Base-by-base conservation (phyloP, 2,329 filamentous ascomycete species). In the Penicillium aurantiogriseum region DNA sequence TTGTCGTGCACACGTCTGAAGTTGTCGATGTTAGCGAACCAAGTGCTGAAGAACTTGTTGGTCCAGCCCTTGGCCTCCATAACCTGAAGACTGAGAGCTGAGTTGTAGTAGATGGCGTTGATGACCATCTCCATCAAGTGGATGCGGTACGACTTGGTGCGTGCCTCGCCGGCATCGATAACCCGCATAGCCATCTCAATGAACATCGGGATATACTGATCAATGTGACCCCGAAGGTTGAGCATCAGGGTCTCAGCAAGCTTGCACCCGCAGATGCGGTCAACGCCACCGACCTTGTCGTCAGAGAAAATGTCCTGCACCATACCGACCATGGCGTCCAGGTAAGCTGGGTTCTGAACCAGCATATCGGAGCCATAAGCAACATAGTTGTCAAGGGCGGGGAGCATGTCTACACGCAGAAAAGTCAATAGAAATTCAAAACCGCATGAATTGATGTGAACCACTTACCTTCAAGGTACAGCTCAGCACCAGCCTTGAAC, bases 101-200 rank as follows among this genome's bases (percentile, higher is more conserved):
- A 92, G 79, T 96, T 97, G 82, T 99, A 99, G 82, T 97, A 96
- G 68, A 97, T 92, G 54, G 90, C 87, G 76, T 97, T 97, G 81
- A 99, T 96, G 57, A 99, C 87, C 87, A 99, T 95, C 79, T 99
- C 94, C 90, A 99, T 96, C 44, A 99, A 79, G 74, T 99, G 93
- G 54, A 97, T 92, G 69, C 91, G 89, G 76, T 97, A 95, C 3
- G 91, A 92, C 81, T 95, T 97, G 66, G 95, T 88, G 77, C 92
- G 92, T 51, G 90, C 81, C 63, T 96, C 90, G 43, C 88, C 84
- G 50, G 83, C 86, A 52, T 75, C 71, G 23, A 99, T 83, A 38
- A 92, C 88, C 46, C 79, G 83, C 92, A 97, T 97, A 31, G 91
- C 89, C 76, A 97, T 87, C 65, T 86, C 85, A 65, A 97, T 88